These are phyloP conservation scores for Eucalyptus marginata DNA, from an alignment of 345 rosid genomes.

Conservation along the genomic window DNA sequence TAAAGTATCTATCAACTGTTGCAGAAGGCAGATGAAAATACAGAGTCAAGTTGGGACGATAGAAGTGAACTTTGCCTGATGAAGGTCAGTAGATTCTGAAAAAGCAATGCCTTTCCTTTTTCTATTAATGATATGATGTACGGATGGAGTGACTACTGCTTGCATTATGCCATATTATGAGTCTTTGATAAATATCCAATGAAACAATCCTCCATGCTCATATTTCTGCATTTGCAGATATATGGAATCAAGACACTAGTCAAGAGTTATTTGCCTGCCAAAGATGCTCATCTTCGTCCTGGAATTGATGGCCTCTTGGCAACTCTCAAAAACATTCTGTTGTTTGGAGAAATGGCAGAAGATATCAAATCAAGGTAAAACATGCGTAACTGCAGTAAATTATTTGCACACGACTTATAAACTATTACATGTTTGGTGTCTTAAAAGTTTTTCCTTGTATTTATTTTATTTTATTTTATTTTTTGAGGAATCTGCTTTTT, in stretches of 20 bases:
- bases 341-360: constrained; percentile 69
- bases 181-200: neutral
- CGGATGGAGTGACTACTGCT: neutral
- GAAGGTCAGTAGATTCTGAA: constrained; percentile 51
- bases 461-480: neutral
- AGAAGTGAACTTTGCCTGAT: constrained; percentile 75
- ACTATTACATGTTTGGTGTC: neutral
- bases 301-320: constrained; percentile 63
- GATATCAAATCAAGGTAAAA: constrained; percentile 70
- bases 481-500: neutral
- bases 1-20: constrained; percentile 6
- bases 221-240: constrained; percentile 28
- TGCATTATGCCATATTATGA: neutral
- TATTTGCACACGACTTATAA: neutral
- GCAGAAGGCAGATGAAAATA: constrained; percentile 53
- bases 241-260: constrained; percentile 91
- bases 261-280: constrained; percentile 84
- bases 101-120: neutral
- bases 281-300: constrained; percentile 91
- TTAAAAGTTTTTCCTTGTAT: neutral
- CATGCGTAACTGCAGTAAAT: neutral
- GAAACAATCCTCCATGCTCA: neutral
- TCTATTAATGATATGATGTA: neutral
- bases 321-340: constrained; percentile 51
- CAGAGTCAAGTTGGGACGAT: constrained; percentile 54